These are phyloP conservation scores for Aureobasidium namibiae DNA, from an alignment of 2,329 filamentous ascomycete species.

Conservation along the genomic window DNA sequence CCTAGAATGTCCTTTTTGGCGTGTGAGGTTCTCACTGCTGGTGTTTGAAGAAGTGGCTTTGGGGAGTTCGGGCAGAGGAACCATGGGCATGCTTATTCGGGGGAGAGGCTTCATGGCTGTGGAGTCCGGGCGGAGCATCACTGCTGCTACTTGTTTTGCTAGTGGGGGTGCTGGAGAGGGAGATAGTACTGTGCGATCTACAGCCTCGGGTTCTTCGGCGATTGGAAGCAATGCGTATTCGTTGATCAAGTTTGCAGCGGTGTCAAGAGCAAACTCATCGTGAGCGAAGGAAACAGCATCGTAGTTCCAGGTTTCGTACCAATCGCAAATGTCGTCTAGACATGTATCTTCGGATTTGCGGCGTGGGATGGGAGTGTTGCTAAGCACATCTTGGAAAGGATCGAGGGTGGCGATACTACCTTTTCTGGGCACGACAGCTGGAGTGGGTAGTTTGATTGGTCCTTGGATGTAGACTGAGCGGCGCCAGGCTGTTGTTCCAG, in stretches of 20 bases:
- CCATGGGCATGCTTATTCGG: background rate
- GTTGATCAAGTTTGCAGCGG: background rate
- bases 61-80: background rate
- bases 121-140: background rate
- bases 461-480: conserved; percentile 33
- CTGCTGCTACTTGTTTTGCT: background rate
- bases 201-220: background rate
- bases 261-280: background rate
- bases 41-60: background rate
- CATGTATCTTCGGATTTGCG: conserved; percentile 27
- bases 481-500: conserved; percentile 27
- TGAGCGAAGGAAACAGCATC: conserved; percentile 10
- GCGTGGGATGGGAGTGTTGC: conserved; percentile 20
- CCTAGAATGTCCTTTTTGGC: too few relatives aligned
- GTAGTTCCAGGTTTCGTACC: conserved; percentile 34
- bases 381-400: conserved; percentile 25
- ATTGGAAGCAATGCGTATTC: background rate
- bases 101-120: background rate
- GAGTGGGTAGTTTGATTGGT: conserved; percentile 32
- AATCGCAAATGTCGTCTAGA: conserved; percentile 34
- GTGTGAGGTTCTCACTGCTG: too few relatives aligned
- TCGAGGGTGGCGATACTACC: conserved; percentile 34
- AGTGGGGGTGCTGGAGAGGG: background rate
- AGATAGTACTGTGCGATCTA: background rate
- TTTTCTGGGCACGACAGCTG: conserved; percentile 27